Conservation (phyloP, 1,139 yeast species). For the Debaryomyces coudertii region DNA sequence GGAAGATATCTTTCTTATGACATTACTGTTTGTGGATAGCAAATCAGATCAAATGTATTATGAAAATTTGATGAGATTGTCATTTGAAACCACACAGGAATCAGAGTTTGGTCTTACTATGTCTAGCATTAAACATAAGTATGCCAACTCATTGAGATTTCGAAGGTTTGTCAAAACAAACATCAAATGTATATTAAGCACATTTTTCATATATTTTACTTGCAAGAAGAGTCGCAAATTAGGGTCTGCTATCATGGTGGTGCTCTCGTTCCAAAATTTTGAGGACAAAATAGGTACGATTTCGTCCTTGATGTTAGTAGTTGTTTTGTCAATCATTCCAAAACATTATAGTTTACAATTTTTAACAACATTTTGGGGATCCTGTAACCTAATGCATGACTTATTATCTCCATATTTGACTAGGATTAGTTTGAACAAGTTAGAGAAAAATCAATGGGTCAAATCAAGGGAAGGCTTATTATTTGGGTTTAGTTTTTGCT, state of each 20-base stretch:
- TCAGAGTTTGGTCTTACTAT: conserved; percentile 1
- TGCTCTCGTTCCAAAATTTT: conserved; percentile 47
- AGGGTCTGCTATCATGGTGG: conserved; percentile 46
- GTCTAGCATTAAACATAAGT: conserved; percentile 10
- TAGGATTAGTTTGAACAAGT: conserved; percentile 47
- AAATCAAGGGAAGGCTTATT: conserved; percentile 59
- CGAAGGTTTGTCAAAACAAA: conserved; percentile 22
- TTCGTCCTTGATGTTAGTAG: conserved; percentile 42
- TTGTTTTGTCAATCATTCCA: conserved; percentile 36
- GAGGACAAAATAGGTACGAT: conserved; percentile 51
- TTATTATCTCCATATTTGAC: conserved; percentile 56
- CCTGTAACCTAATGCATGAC: conserved; percentile 47
- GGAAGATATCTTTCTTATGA: conserved; percentile 42
- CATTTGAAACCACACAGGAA: conserved; percentile 8
- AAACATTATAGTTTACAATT: conserved; percentile 36
- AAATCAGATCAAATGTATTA: conserved; percentile 17
- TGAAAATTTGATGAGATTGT: conserved; percentile 18
- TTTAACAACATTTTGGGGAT: conserved; percentile 50
- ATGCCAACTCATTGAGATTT: conserved; percentile 21
- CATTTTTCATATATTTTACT: conserved; percentile 23
- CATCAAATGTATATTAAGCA: conserved; percentile 24
- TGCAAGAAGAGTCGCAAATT: conserved; percentile 35
- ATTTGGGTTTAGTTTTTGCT: conserved; percentile 60
- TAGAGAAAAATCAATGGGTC: conserved; percentile 55
- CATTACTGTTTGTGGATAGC: conserved; percentile 45